A percentile compares a stretch with the other conserved stretches of the same genome.
These are phyloP conservation scores for Phytopythium chamaehyphon DNA, from an alignment of 352 stramenopile species.

Conservation along the genomic window DNA sequence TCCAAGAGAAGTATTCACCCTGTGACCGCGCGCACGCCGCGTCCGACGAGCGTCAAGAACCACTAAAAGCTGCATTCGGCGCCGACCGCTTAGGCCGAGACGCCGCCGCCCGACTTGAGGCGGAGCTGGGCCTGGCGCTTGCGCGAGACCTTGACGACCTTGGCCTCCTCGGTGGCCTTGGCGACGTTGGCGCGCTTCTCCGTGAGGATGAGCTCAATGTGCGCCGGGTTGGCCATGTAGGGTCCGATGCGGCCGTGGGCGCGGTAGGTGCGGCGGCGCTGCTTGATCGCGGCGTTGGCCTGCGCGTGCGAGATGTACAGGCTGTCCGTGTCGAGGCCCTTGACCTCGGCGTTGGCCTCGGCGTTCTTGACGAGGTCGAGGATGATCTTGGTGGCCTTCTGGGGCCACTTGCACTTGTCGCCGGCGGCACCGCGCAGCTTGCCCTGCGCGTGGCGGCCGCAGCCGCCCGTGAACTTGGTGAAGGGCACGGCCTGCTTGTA, in stretches of 20 bases:
- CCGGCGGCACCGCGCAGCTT: conserved; percentile 94
- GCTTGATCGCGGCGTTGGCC: conserved; percentile 97
- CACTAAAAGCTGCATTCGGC: neutral
- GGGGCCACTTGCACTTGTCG: conserved; percentile 98
- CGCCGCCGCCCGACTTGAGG: conserved; percentile 84
- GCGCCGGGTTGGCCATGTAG: conserved; percentile 98
- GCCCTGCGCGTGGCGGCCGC: conserved; percentile 96
- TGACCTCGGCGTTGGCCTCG: conserved; percentile 98
- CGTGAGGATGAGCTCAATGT: conserved; percentile 99
- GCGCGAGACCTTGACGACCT: conserved; percentile 80
- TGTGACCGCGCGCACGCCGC: too few species aligned
- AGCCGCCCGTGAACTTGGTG: conserved; percentile 98
- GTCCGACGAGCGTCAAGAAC: conserved; percentile 2
- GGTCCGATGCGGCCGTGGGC: conserved; percentile 96
- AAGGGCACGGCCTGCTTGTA: conserved; percentile 99
- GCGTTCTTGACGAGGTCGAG: conserved; percentile 98
- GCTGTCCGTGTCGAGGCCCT: conserved; percentile 95
- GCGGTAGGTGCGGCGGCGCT: conserved; percentile 98
- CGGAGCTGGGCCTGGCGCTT: conserved; percentile 88
- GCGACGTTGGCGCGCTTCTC: conserved; percentile 94
- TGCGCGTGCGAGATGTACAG: conserved; percentile 98
- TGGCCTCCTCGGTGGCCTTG: conserved; percentile 89
- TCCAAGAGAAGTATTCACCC: too few species aligned
- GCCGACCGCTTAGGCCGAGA: conserved; percentile 46
- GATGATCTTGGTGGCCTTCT: conserved; percentile 99